Evolutionary conservation across 257 asterid species (phyloP).

Genomic region (Penstemon eatonii): DNA sequence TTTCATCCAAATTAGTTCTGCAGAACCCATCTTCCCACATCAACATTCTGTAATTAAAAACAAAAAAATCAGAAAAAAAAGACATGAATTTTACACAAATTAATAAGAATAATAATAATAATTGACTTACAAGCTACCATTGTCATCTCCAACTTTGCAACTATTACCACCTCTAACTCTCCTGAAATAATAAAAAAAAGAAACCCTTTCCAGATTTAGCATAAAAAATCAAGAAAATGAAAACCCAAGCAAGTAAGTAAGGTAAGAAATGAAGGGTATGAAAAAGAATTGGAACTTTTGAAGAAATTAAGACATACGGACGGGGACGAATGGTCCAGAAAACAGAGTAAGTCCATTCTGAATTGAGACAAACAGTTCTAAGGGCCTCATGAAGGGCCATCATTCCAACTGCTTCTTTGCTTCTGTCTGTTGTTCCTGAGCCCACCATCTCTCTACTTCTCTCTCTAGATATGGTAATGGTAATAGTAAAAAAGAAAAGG

Average conservation of each 20-base stretch:
- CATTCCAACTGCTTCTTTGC: constrained; percentile 99
- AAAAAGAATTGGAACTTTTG: no score
- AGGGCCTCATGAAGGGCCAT: constrained; percentile 99
- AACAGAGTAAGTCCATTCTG: constrained; percentile 99
- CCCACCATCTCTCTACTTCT: constrained; percentile 77
- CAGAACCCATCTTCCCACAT: constrained; percentile 99
- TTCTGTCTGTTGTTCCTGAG: constrained; percentile 92
- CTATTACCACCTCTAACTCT: constrained; percentile 96
- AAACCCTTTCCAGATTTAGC: not conserved
- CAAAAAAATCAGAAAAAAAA: constrained; percentile 13
- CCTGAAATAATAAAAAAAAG: constrained; percentile 46
- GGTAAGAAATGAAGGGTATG: not conserved
- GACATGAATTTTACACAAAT: constrained; percentile 14
- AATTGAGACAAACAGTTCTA: constrained; percentile 84
- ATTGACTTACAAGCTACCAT: constrained; percentile 94
- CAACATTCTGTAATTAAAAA: constrained; percentile 76
- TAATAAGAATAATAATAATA: not conserved
- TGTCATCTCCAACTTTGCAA: constrained; percentile 97
- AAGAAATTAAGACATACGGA: constrained; percentile 52
- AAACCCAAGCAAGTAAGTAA: constrained; percentile 17
- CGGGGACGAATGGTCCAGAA: constrained; percentile 99
- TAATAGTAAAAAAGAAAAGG: not conserved
- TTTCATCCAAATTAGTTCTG: constrained; percentile 82
- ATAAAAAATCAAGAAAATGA: constrained; percentile 25
- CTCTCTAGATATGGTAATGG: constrained; percentile 24